phyloP scores from a whole-genome alignment of 768 basidiomycete species.

The Boletus sp. region DNA sequence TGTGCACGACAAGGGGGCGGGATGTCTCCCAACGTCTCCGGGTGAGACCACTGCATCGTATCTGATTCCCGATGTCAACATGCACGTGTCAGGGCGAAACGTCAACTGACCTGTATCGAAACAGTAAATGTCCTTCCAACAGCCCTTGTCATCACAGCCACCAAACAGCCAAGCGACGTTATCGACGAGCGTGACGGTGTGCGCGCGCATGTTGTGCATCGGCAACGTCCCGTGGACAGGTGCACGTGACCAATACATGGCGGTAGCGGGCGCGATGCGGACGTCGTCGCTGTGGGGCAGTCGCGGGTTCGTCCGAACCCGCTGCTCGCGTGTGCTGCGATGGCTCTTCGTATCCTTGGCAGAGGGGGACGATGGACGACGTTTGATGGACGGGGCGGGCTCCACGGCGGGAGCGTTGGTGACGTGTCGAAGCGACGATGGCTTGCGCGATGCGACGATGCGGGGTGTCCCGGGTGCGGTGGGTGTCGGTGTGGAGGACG shows the following conservation, averaged over 20 bases:
- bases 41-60: conserved; percentile 86
- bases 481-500: conserved; percentile 16
- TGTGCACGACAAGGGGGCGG: conserved; percentile 87
- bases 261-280: conserved; percentile 62
- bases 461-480: conserved; percentile 28
- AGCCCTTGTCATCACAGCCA: conserved; percentile 80
- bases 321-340: conserved; percentile 28
- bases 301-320: conserved; percentile 50
- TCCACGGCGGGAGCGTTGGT: conserved; percentile 31
- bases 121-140: conserved; percentile 73
- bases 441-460: conserved; percentile 26
- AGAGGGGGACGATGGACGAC: conserved; percentile 28
- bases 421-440: conserved; percentile 31
- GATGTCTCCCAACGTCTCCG: conserved; percentile 71
- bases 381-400: conserved; percentile 25
- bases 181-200: conserved; percentile 82
- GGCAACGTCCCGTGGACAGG: conserved; percentile 75
- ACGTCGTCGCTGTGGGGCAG: conserved; percentile 62
- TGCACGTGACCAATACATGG: conserved; percentile 85
- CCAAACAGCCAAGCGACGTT: conserved; percentile 85
- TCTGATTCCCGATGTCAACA: conserved; percentile 42
- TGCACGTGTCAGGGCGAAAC: background rate
- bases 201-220: conserved; percentile 70
- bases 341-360: conserved; percentile 23
- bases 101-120: conserved; percentile 71